A percentile compares a stretch with the other conserved stretches of the same genome.
phyloP scores from a whole-genome alignment of 2,329 filamentous ascomycete genomes.

The Diaporthe longicolla region DNA sequence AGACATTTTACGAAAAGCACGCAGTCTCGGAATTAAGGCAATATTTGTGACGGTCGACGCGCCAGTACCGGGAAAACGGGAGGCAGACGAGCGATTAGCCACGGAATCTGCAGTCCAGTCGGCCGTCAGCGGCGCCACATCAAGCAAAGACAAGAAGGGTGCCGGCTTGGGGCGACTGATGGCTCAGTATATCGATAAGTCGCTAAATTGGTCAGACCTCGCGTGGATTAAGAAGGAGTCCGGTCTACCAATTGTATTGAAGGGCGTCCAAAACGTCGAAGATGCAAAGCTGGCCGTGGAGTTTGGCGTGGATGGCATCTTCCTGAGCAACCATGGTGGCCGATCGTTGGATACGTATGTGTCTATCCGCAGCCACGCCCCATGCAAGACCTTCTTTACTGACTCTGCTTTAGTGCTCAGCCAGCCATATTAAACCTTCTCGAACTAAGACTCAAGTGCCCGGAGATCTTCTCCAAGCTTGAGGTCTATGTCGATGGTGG shows the following conservation, averaged over 20 bases:
- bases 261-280: conserved; percentile 69
- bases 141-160: conserved; percentile 65
- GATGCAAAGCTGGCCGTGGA: conserved; percentile 66
- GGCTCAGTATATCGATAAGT: conserved; percentile 65
- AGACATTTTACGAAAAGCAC: conserved; percentile 57
- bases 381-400: not conserved
- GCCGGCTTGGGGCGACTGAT: conserved; percentile 67
- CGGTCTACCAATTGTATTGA: conserved; percentile 67
- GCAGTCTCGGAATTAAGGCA: conserved; percentile 63
- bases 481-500: conserved; percentile 70
- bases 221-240: conserved; percentile 63
- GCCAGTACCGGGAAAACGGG: conserved; percentile 69
- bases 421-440: conserved; percentile 54
- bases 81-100: conserved; percentile 67
- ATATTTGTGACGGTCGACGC: conserved; percentile 69
- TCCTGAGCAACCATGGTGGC: conserved; percentile 40
- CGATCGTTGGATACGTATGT: conserved; percentile 35
- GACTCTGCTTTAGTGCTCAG: not conserved
- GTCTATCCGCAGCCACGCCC: not conserved
- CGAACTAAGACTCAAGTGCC: conserved; percentile 66
- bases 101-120: conserved; percentile 56
- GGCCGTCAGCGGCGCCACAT: conserved; percentile 58
- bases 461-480: conserved; percentile 63
- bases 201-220: conserved; percentile 67
- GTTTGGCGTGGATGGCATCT: conserved; percentile 51